phyloP scores from a whole-genome alignment of 2,329 filamentous ascomycete species.

The Penicillium sp. region DNA sequence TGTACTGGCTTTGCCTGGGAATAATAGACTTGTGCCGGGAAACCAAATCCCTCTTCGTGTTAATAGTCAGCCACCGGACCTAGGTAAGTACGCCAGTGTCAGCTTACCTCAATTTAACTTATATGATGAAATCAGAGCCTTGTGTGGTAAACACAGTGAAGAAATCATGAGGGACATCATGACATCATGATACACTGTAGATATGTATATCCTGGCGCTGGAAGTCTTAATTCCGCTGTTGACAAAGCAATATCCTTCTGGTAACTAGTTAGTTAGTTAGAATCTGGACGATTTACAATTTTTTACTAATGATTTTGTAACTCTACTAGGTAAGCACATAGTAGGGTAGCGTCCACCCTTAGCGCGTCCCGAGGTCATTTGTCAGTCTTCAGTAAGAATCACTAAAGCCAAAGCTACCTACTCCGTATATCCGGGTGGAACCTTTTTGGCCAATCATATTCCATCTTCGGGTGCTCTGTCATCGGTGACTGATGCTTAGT shows the following conservation, averaged over 20 bases:
- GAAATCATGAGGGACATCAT: background rate
- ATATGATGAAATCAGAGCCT: background rate
- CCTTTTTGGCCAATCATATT: slow-evolving; percentile 14
- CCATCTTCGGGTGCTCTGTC: slow-evolving; percentile 16
- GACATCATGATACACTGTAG: slow-evolving; percentile 5
- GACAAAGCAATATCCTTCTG: background rate
- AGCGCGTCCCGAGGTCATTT: slow-evolving; percentile 20
- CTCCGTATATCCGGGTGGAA: slow-evolving; percentile 20
- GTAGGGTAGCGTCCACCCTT: background rate
- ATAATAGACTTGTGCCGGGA: background rate
- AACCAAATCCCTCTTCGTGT: background rate
- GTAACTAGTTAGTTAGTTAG: no score
- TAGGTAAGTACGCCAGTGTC: background rate
- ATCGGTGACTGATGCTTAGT: slow-evolving; percentile 31
- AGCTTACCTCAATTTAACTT: background rate
- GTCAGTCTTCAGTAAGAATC: slow-evolving; percentile 38
- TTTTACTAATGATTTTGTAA: background rate
- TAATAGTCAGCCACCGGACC: background rate
- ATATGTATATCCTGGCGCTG: background rate
- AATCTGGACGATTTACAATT: background rate
- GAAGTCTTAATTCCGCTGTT: background rate
- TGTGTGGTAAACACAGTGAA: background rate
- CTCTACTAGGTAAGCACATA: background rate
- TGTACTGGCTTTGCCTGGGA: background rate
- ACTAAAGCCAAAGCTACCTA: slow-evolving; percentile 23